Evolutionary conservation across 305 asterid species (phyloP).

Genomic region (Nicotiana rustica): DNA sequence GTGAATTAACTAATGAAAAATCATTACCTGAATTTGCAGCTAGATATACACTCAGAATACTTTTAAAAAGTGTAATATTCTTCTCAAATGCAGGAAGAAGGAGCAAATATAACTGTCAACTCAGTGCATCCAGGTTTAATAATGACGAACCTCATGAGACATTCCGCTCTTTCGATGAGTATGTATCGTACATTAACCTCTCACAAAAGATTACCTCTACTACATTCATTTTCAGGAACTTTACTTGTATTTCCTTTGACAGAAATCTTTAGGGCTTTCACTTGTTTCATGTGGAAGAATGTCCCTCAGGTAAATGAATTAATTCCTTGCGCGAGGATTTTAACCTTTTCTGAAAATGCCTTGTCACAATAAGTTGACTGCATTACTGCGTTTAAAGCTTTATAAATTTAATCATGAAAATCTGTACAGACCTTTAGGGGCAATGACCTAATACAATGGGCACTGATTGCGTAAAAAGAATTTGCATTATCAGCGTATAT

Average conservation of each 20-base stretch:
- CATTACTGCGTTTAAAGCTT: not conserved
- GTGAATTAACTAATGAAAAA: not conserved
- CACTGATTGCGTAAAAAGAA: too few relatives aligned
- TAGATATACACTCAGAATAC: not conserved
- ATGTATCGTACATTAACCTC: not conserved
- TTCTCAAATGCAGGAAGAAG: constrained; percentile 45
- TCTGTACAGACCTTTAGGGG: too few relatives aligned
- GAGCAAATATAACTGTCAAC: constrained; percentile 46
- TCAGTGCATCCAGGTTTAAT: constrained; percentile 51
- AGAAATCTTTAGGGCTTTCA: constrained; percentile 29
- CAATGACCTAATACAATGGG: too few relatives aligned
- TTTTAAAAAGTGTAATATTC: not conserved
- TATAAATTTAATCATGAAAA: not conserved
- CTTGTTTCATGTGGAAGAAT: constrained; percentile 35
- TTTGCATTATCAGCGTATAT: too few relatives aligned
- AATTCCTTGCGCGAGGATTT: not conserved
- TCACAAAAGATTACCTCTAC: not conserved
- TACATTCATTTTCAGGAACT: not conserved
- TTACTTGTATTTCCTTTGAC: not conserved
- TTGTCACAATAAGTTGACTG: not conserved
- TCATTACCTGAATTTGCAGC: not conserved
- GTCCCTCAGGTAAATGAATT: constrained; percentile 32
- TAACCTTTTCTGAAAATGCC: not conserved
- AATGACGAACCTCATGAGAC: constrained; percentile 39
- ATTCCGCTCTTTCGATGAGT: constrained; percentile 38